A percentile compares a stretch with the other conserved stretches of the same genome.
Conservation (phyloP, 495 filamentous ascomycete species). For the Talaromyces proteolyticus region DNA sequence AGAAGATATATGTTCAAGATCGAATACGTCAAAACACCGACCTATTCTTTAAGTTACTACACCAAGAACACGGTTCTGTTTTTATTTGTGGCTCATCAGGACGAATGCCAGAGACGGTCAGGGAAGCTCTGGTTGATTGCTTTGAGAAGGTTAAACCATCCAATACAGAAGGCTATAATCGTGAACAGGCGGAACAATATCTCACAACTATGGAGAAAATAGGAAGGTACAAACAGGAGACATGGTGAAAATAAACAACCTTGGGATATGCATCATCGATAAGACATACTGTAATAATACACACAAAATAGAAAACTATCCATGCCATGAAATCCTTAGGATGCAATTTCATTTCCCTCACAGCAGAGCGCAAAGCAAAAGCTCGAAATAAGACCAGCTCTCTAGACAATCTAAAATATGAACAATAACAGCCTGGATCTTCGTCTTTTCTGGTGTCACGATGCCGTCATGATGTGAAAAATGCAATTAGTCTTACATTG, state of each 20-base stretch:
- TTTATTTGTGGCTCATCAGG: constrained; percentile 82
- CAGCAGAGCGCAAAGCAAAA: too few species aligned
- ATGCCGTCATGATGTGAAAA: too few species aligned
- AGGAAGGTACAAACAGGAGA: constrained; percentile 74
- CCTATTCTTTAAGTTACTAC: constrained; percentile 54
- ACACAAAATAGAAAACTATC: too few species aligned
- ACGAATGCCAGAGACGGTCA: constrained; percentile 83
- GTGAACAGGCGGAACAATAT: constrained; percentile 50
- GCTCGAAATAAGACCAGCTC: too few species aligned
- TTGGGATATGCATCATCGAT: background rate
- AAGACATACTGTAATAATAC: too few species aligned
- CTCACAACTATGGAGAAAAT: constrained; percentile 58
- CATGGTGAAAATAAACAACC: constrained; percentile 46
- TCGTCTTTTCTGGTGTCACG: too few species aligned
- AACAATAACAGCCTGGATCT: too few species aligned
- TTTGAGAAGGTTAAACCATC: constrained; percentile 39
- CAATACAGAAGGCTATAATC: constrained; percentile 19
- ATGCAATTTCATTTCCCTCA: too few species aligned
- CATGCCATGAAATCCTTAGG: too few species aligned
- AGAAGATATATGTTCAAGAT: constrained; percentile 90
- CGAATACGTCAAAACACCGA: constrained; percentile 56
- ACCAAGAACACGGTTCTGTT: constrained; percentile 46
- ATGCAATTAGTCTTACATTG: too few species aligned
- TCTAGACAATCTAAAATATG: too few species aligned
- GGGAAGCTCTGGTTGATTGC: constrained; percentile 71